Percentiles rank a stretch among this genome's conserved stretches.
phyloP scores from a whole-genome alignment of 257 asterid genomes.

The Perilla frutescens region DNA sequence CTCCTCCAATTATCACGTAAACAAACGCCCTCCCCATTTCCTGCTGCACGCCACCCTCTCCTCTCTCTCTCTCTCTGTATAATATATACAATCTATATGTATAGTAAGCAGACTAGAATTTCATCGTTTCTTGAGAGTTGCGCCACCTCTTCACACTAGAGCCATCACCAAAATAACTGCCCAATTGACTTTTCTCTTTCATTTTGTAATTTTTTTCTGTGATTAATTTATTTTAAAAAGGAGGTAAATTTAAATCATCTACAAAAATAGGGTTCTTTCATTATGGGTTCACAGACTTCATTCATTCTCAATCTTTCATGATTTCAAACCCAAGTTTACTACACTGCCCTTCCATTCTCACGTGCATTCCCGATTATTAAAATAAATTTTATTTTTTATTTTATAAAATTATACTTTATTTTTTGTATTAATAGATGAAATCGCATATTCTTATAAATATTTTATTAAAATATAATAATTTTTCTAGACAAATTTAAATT shows the following conservation, averaged over 20 bases:
- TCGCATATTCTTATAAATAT: too few relatives aligned
- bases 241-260: neutral
- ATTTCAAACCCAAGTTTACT: neutral
- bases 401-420: too few relatives aligned
- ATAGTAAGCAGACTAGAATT: constrained; percentile 28
- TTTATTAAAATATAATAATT: too few relatives aligned
- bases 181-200: constrained; percentile 33
- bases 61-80: neutral
- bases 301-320: constrained; percentile 24
- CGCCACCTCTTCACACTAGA: constrained; percentile 41
- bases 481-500: too few relatives aligned
- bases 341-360: neutral
- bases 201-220: neutral
- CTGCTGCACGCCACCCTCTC: constrained; percentile 32
- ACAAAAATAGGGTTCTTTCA: neutral
- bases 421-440: too few relatives aligned
- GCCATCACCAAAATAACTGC: constrained; percentile 39
- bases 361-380: too few relatives aligned
- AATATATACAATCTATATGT: neutral
- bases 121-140: constrained; percentile 46
- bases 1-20: constrained; percentile 93
- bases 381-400: too few relatives aligned
- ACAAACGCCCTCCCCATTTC: constrained; percentile 94
- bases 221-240: neutral
- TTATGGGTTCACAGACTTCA: neutral